Percentiles rank a stretch among this genome's conserved stretches.
phyloP scores from a whole-genome alignment of 306 rosid species.

The Rosa multiflora region DNA sequence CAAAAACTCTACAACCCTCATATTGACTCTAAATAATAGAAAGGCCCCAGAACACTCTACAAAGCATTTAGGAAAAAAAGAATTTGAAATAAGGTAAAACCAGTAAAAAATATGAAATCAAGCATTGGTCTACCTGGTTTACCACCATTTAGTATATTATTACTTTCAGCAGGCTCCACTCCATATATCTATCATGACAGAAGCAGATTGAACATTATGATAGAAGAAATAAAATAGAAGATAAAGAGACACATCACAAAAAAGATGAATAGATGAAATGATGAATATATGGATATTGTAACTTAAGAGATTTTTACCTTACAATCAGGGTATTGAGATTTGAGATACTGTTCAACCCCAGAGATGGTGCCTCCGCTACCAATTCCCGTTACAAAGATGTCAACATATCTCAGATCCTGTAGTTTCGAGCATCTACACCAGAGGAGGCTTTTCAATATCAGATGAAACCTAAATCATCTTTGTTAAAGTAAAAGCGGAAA shows the following conservation, averaged over 20 bases:
- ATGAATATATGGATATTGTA: background rate
- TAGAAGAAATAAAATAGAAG: constrained; percentile 13
- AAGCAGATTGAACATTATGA: constrained; percentile 20
- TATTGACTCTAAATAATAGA: too few relatives aligned
- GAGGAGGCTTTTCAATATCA: too few relatives aligned
- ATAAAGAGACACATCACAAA: background rate
- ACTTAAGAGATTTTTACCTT: constrained; percentile 40
- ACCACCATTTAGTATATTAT: constrained; percentile 68
- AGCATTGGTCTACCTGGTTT: constrained; percentile 63
- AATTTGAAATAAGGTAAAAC: too few relatives aligned
- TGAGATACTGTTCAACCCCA: constrained; percentile 94
- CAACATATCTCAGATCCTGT: constrained; percentile 99
- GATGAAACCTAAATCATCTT: too few relatives aligned
- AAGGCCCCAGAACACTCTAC: too few relatives aligned
- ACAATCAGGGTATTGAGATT: constrained; percentile 82
- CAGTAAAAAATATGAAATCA: too few relatives aligned
- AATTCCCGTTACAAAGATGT: constrained; percentile 94
- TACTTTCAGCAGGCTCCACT: constrained; percentile 68
- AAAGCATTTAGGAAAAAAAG: too few relatives aligned
- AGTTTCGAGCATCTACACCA: constrained; percentile 38
- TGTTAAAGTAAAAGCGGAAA: too few relatives aligned
- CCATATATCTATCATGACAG: background rate
- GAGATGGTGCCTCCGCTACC: constrained; percentile 97
- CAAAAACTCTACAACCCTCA: too few relatives aligned
- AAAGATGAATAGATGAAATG: background rate